A percentile compares a stretch with the other conserved stretches of the same genome.
Evolutionary conservation across 305 asterid genomes (phyloP).

Genomic region (Solanum aculeatissimum): DNA sequence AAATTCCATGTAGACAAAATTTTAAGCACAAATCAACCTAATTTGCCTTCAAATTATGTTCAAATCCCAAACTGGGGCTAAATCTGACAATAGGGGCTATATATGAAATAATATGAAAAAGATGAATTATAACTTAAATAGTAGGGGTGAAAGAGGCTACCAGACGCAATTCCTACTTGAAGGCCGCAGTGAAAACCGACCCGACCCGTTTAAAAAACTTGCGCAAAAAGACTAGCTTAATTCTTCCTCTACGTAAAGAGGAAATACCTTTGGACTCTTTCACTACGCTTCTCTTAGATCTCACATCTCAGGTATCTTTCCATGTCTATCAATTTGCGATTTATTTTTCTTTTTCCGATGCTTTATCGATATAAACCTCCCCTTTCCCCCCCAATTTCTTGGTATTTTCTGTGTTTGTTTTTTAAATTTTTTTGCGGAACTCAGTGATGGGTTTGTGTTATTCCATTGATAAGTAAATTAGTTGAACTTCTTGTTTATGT

Average conservation of each 20-base stretch:
- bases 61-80: not conserved
- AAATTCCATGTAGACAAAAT: not conserved
- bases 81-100: not conserved
- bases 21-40: not conserved
- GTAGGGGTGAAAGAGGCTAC: not conserved
- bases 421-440: not conserved
- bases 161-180: not conserved
- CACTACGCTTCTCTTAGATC: not conserved
- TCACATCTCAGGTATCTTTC: not conserved
- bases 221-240: not conserved
- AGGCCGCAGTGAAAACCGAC: not conserved
- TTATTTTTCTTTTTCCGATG: too few relatives aligned
- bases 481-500: not conserved
- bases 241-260: not conserved
- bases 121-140: not conserved
- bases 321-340: not conserved
- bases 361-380: not conserved
- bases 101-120: not conserved
- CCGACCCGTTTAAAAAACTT: not conserved
- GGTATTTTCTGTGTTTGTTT: not conserved
- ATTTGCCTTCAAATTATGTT: not conserved
- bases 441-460: not conserved
- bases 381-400: not conserved
- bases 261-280: not conserved
- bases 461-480: not conserved